Conservation (phyloP, 1,284 basidiomycete species). For the Rhodotorula sp. region DNA sequence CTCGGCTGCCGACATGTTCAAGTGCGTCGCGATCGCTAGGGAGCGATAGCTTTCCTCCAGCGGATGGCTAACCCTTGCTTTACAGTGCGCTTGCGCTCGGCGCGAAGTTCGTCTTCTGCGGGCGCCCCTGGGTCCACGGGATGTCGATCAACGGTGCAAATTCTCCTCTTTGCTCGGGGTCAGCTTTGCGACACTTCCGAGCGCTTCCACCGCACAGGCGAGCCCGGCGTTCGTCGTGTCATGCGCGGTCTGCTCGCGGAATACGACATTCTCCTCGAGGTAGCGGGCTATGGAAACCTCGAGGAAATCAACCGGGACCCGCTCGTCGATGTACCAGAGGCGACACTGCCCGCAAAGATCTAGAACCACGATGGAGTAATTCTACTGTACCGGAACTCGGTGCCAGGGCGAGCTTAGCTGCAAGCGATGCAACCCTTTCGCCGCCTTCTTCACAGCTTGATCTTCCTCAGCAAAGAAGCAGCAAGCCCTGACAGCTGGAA, state of each 20-base stretch:
- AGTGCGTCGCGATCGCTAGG: too few species aligned
- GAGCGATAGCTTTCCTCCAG: too few species aligned
- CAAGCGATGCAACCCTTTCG: too few species aligned
- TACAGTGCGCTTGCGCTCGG: conserved; percentile 14
- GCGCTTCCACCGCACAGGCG: conserved; percentile 42
- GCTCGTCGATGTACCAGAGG: not conserved
- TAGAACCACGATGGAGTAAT: not conserved
- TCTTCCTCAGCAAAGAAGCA: too few species aligned
- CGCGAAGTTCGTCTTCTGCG: conserved; percentile 17
- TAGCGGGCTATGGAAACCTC: not conserved
- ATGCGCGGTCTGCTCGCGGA: conserved; percentile 62
- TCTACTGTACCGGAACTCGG: too few species aligned
- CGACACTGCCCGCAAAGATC: not conserved
- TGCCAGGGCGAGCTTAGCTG: not conserved
- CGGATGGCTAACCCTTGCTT: too few species aligned
- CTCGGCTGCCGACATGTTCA: not conserved
- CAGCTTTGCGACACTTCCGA: too few species aligned
- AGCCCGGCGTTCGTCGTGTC: conserved; percentile 13
- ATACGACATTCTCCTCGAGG: conserved; percentile 70
- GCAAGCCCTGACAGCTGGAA: too few species aligned
- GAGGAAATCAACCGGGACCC: not conserved
- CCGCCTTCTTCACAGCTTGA: too few species aligned
- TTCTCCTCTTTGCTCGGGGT: too few species aligned
- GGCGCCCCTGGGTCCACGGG: conserved; percentile 12
- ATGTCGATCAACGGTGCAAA: conserved; percentile 11